Conservation (phyloP, 2,329 filamentous ascomycete genomes). For the Colletotrichum sp. region DNA sequence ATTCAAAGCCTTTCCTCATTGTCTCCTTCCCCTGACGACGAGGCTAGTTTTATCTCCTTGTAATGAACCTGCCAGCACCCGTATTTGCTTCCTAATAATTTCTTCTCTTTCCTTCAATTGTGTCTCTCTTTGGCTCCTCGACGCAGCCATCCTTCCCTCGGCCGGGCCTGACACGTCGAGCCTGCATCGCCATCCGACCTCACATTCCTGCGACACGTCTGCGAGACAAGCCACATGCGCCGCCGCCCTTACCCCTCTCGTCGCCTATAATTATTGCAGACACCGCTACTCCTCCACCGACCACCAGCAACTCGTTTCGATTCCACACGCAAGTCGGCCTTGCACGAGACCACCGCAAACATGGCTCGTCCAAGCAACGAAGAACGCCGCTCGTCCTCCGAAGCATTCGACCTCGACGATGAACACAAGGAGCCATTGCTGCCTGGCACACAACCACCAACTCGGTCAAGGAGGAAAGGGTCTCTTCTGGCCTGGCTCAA, state of each 20-base stretch:
- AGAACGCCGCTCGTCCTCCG: not conserved
- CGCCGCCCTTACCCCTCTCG: not conserved
- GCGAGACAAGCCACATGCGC: not conserved
- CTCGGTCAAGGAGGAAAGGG: not conserved
- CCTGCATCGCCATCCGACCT: not conserved
- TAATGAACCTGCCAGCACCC: not conserved
- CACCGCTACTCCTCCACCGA: not conserved
- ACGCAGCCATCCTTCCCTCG: not conserved
- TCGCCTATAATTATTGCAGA: not conserved
- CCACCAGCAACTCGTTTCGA: not conserved
- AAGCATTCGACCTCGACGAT: constrained; percentile 1
- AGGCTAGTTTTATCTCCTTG: not conserved
- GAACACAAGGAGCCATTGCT: constrained; percentile 13
- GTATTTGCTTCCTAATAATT: not conserved
- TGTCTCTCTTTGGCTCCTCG: not conserved
- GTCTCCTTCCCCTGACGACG: not conserved
- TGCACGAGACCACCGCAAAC: not conserved
- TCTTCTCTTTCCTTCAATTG: not conserved
- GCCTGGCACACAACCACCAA: not conserved
- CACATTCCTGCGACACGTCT: not conserved
- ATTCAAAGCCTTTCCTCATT: not conserved
- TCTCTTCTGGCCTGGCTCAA: constrained; percentile 6
- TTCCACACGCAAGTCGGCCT: not conserved
- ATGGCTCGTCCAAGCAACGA: not conserved
- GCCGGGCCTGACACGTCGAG: not conserved